Conservation (phyloP, 2,329 filamentous ascomycete genomes). For the Clonostachys sp. region DNA sequence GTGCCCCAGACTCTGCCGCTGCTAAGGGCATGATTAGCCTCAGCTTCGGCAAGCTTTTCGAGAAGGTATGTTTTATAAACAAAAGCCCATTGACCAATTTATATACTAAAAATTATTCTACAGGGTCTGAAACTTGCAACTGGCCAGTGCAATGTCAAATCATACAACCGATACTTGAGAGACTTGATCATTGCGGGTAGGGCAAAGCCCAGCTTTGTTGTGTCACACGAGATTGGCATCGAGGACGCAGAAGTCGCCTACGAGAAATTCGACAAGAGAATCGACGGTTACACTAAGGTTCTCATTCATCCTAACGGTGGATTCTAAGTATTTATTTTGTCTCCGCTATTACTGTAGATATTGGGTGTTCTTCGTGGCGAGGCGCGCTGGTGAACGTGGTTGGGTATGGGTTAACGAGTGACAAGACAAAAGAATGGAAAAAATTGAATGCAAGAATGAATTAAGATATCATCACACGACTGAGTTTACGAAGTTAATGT, state of each 20-base stretch:
- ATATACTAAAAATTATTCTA: not conserved
- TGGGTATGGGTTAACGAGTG: too few species aligned
- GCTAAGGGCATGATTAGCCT: constrained; percentile 61
- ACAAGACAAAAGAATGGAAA: too few species aligned
- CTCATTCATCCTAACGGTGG: constrained; percentile 60
- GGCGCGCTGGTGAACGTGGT: too few species aligned
- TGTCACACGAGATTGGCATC: constrained; percentile 59
- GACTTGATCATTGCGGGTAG: constrained; percentile 61
- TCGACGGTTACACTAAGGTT: constrained; percentile 66
- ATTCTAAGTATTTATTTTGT: not conserved
- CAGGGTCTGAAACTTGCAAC: constrained; percentile 55
- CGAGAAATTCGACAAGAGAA: constrained; percentile 60
- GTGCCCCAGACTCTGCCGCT: constrained; percentile 54
- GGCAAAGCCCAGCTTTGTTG: constrained; percentile 63
- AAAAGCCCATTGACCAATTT: not conserved
- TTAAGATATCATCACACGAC: too few species aligned
- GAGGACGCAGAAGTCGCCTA: constrained; percentile 58
- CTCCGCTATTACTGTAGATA: too few species aligned
- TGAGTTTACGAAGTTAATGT: too few species aligned
- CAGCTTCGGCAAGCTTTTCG: constrained; percentile 64
- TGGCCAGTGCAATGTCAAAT: constrained; percentile 65
- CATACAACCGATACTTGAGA: constrained; percentile 61
- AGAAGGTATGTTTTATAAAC: constrained; percentile 42
- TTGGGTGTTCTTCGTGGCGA: too few species aligned
- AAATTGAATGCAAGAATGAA: too few species aligned